Base-by-base conservation (phyloP, 495 filamentous ascomycete genomes). In the Neurospora sp. region DNA sequence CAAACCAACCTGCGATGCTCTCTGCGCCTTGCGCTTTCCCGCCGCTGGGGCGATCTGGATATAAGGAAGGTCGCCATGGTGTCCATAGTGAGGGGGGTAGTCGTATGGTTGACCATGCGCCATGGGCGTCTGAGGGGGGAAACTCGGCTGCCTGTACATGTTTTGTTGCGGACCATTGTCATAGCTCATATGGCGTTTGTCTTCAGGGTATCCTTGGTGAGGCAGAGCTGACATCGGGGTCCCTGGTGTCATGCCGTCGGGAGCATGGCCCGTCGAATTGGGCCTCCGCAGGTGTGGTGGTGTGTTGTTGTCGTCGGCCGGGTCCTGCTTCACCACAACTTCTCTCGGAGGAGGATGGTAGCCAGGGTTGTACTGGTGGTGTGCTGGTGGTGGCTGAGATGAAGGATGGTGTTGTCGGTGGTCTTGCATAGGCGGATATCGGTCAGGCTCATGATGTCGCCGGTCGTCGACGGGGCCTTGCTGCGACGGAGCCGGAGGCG, bases 361-460 rank as follows among this genome's bases (percentile, higher is more conserved):
- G 48, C 82, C 83, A 77, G 83, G 83, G 24, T 83, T 84, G 69
- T 82, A 84, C 72, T 84, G 54, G 54, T 66, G 54, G 54, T 66
- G 54, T 6, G 86, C 85, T 76, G 82, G 79, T 8, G 80, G 77
- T 71, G 82, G 84, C 48, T 81, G 83, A 77, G 83, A 84, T 21
- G 84, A 84, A 59, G 82, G 85, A 71, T 84, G 84, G 77, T 80
- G 84, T 76, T 84, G 84, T 73, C 84, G 79, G 71, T 81, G 81
- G 78, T 86, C 83, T 77, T 86, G 84, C 80, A 87, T 87, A 73
- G 82, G 82, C 73, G 84, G 84, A 74, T 79, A 86, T 69, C 79
- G 79, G 42, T 85, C 85, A 74, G 81, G 80, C 71, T 86, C 85
- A 85, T 85, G 84, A 73, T 85, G 84, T 69, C 83, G 82, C 74